Evolutionary conservation across 169 alveolate species (phyloP).

Genomic region (Cryptosporidium meleagridis): DNA sequence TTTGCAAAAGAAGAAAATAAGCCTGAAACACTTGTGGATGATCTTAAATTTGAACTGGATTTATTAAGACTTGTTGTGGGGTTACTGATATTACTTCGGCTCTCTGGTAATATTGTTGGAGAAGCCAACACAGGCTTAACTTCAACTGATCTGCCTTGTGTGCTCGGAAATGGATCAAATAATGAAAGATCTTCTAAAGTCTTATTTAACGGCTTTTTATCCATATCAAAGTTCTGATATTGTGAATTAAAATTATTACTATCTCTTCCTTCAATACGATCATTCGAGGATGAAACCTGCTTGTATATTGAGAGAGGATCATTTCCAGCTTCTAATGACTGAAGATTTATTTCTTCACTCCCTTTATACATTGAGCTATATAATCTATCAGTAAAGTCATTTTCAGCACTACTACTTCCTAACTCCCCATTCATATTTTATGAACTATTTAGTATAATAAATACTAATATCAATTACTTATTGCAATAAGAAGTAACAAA

Average conservation of each 20-base stretch:
- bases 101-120: background rate
- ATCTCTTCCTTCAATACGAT: background rate
- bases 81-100: no score
- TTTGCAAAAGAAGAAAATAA: conserved; percentile 62
- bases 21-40: conserved; percentile 71
- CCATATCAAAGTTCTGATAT: background rate
- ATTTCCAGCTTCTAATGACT: conserved; percentile 40
- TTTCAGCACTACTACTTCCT: background rate
- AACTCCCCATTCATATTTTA: background rate
- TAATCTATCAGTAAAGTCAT: background rate
- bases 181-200: conserved; percentile 41
- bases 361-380: background rate
- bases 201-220: background rate
- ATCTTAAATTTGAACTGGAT: background rate
- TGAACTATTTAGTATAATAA: background rate
- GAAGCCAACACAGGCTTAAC: background rate
- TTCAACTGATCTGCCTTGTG: background rate
- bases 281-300: conserved; percentile 3
- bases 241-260: background rate
- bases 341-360: conserved; percentile 5
- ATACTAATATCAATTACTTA: background rate
- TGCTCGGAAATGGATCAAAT: conserved; percentile 40
- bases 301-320: conserved; percentile 61
- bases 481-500: no score
- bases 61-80: background rate